phyloP scores from a whole-genome alignment of 1,139 yeast genomes.

The Candida albicans region DNA sequence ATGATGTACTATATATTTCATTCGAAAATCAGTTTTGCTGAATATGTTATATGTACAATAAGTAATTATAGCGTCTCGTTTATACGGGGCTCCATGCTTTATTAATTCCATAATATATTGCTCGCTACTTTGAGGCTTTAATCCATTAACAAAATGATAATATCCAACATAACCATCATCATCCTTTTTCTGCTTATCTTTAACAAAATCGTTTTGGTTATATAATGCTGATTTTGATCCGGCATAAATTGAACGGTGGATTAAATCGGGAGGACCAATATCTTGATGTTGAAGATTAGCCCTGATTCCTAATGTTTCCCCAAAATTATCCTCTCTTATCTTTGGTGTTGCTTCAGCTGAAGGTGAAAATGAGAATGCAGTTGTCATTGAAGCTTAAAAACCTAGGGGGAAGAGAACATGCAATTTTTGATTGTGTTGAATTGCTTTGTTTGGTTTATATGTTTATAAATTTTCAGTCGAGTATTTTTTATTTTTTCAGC shows the following conservation, averaged over 20 bases:
- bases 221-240: slow-evolving; percentile 34
- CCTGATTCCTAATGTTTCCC: slow-evolving; percentile 30
- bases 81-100: slow-evolving; percentile 19
- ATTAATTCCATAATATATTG: slow-evolving; percentile 27
- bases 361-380: not conserved
- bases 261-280: slow-evolving; percentile 41
- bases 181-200: slow-evolving; percentile 14
- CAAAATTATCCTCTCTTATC: slow-evolving; percentile 30
- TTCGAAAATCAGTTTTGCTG: slow-evolving; percentile 47
- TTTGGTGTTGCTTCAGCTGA: slow-evolving; percentile 16
- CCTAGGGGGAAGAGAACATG: not conserved
- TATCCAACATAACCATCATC: slow-evolving; percentile 45
- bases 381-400: not conserved
- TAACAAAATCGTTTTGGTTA: slow-evolving; percentile 29
- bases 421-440: not conserved
- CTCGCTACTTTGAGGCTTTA: slow-evolving; percentile 23
- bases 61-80: slow-evolving; percentile 42
- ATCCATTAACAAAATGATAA: slow-evolving; percentile 42
- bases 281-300: slow-evolving; percentile 18
- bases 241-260: slow-evolving; percentile 41
- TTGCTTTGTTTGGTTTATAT: not conserved
- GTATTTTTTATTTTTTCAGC: not conserved
- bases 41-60: slow-evolving; percentile 53
- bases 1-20: slow-evolving; percentile 30
- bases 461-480: too few relatives aligned